Evolutionary conservation across 805 yeast species (phyloP), one percentile per base, ranked within the genome.

Genomic region (Jamesozyma gamospora): DNA sequence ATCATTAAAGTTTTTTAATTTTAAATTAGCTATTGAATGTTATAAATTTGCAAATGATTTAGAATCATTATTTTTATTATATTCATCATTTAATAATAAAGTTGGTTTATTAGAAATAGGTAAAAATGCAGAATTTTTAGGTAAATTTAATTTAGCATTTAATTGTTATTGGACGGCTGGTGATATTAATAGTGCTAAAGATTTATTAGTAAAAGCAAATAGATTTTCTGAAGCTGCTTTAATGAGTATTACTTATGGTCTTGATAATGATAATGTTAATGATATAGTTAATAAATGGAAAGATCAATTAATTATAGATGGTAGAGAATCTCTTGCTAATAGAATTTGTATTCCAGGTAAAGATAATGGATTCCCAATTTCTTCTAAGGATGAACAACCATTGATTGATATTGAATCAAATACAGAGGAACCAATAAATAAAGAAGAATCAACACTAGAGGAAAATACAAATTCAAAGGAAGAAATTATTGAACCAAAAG

Each of bases 151-250:
- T 60, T 68, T 88, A 42, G 95, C 97, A 19, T 92, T 87, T 69
- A 86, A 84, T 56, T 82, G 95, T 11, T 77, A 78, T 60, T 92
- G 97, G 97, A 67, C 78, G 40, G 74, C 80, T 26, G 90, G 94
- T 30, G 82, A 86, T 55, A 67, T 76, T 29, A 63, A 66, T 14
- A 67, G 70, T 32, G 82, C 88, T 48, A 69, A 79, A 40, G 73
- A 75, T 17, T 66, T 92, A 47, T 71, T 92, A 51, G 68, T 73
- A 35, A 68, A 72, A 53, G 72, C 85, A 39, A 83, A 75, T 29
- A 75, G 94, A 57, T 69, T 68, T 43, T 70, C 94, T 1, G 98
- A 92, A 62, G 96, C 96, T 26, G 74, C 96, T 2, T 58, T 92
- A 45, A 73, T 92, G 47, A 82, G 82, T 28, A 67, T 72, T 35